Conservation (phyloP, 768 basidiomycete genomes). For the Austroboletus eburneus region DNA sequence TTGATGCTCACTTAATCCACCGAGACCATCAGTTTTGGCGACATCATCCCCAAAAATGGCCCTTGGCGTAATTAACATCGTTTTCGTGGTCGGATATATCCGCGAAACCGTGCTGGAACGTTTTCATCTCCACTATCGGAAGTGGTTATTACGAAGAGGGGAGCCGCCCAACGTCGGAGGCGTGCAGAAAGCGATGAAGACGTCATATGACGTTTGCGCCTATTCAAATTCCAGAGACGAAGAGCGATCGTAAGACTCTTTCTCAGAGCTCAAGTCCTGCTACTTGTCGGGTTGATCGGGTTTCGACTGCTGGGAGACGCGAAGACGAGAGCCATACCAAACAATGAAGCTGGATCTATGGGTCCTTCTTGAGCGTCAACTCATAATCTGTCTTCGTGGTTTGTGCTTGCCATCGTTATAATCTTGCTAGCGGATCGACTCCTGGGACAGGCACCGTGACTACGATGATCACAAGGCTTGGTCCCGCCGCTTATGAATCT, state of each 20-base stretch:
- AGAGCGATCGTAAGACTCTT: slow-evolving; percentile 5
- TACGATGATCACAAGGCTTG: slow-evolving; percentile 48
- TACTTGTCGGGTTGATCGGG: background rate
- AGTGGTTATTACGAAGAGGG: slow-evolving; percentile 49
- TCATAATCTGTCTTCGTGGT: slow-evolving; percentile 25
- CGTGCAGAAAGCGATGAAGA: slow-evolving; percentile 53
- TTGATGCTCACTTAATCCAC: slow-evolving; percentile 46
- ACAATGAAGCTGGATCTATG: slow-evolving; percentile 62
- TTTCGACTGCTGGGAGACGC: background rate
- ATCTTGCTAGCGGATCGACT: slow-evolving; percentile 50
- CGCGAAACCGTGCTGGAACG: slow-evolving; percentile 73
- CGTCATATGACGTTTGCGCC: slow-evolving; percentile 62
- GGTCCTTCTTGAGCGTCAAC: slow-evolving; percentile 49
- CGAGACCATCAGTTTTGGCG: slow-evolving; percentile 77
- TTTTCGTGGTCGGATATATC: slow-evolving; percentile 57
- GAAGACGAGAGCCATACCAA: slow-evolving; percentile 20
- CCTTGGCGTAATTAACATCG: slow-evolving; percentile 61
- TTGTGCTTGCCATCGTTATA: slow-evolving; percentile 13
- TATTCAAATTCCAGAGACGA: slow-evolving; percentile 48
- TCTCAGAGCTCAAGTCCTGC: slow-evolving; percentile 4
- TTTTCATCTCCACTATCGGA: slow-evolving; percentile 60
- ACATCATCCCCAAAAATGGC: slow-evolving; percentile 52
- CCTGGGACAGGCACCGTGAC: slow-evolving; percentile 54
- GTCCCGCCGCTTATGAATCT: slow-evolving; percentile 38
- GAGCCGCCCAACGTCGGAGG: slow-evolving; percentile 39